phyloP scores from a whole-genome alignment of 441 rosid species.

The Heliophila coronopifolia region DNA sequence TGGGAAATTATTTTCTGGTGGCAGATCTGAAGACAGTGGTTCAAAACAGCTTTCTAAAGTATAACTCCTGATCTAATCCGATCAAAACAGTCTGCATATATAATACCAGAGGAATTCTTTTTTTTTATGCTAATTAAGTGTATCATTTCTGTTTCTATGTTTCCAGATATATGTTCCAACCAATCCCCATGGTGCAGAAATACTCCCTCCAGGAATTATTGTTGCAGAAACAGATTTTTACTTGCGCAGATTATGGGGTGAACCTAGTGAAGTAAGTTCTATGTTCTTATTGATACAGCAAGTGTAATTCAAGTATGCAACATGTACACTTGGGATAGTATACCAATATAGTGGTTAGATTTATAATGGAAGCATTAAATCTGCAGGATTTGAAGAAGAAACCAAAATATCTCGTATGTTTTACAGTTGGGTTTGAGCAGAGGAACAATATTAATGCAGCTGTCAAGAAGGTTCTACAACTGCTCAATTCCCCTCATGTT shows the following conservation, averaged over 20 bases:
- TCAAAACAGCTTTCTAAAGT: constrained; percentile 42
- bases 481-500: too few relatives aligned
- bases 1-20: constrained; percentile 25
- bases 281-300: too few relatives aligned
- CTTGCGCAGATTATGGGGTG: constrained; percentile 88
- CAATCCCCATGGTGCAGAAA: constrained; percentile 90
- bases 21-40: constrained; percentile 30
- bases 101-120: too few relatives aligned
- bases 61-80: not conserved
- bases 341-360: too few relatives aligned
- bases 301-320: too few relatives aligned
- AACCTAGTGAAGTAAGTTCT: constrained; percentile 69
- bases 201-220: constrained; percentile 77
- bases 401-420: constrained; percentile 58
- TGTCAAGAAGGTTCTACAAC: constrained; percentile 53
- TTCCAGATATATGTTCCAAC: constrained; percentile 71
- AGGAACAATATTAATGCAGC: constrained; percentile 43
- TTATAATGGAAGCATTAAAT: too few relatives aligned
- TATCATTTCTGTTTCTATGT: not conserved
- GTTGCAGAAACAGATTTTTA: constrained; percentile 68
- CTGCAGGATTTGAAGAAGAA: constrained; percentile 58
- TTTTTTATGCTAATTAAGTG: not conserved
- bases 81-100: too few relatives aligned
- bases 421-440: constrained; percentile 64
- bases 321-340: too few relatives aligned